A percentile compares a stretch with the other conserved stretches of the same genome.
phyloP scores from a whole-genome alignment of 495 filamentous ascomycete genomes.

The Penicillium fimorum region DNA sequence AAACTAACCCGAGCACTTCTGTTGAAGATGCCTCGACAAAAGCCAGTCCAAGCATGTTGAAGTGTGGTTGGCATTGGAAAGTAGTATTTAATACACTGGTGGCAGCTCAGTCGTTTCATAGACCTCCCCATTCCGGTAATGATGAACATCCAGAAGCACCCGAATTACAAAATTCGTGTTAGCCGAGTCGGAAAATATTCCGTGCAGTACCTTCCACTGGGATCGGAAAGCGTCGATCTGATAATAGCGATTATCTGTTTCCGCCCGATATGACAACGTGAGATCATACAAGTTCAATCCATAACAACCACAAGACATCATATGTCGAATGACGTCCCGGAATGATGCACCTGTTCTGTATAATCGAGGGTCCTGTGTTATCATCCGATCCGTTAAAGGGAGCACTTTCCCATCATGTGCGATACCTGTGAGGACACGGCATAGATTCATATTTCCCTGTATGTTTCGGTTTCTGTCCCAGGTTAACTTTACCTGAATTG shows the following conservation, averaged over 20 bases:
- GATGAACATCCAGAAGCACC: not conserved
- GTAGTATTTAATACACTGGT: not conserved
- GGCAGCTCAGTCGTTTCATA: not conserved
- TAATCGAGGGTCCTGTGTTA: not conserved
- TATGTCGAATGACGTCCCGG: not conserved
- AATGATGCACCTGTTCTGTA: not conserved
- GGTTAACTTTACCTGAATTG: not conserved
- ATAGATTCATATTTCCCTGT: not conserved
- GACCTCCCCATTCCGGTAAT: not conserved
- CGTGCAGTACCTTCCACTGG: slow-evolving; percentile 3
- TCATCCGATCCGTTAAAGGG: not conserved
- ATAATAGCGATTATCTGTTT: not conserved
- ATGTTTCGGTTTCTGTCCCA: not conserved
- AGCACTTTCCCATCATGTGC: not conserved
- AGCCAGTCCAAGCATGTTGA: not conserved
- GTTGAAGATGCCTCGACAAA: not conserved
- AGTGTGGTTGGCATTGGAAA: not conserved
- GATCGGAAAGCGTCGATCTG: not conserved
- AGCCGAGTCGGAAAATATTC: not conserved
- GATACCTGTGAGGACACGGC: not conserved
- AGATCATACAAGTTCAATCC: not conserved
- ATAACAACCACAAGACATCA: not conserved
- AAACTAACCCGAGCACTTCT: not conserved
- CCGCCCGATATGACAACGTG: not conserved
- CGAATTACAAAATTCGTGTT: not conserved